These are phyloP conservation scores for Raphidocelis subcapitata DNA, from an alignment of 139 green algal genomes.

Conservation along the genomic window DNA sequence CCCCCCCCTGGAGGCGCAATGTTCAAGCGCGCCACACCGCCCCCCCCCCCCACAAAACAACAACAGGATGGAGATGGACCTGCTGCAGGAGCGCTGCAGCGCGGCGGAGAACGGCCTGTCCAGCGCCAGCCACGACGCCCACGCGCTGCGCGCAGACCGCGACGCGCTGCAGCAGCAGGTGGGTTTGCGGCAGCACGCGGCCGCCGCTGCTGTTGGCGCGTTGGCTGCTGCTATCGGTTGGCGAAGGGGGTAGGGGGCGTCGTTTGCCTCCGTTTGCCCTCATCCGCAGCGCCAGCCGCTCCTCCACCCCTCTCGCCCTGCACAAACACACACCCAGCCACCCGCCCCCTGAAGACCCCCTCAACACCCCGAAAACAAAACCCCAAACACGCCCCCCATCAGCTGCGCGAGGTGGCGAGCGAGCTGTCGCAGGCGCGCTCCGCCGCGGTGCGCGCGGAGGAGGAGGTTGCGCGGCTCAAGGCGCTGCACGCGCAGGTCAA, in stretches of 20 bases:
- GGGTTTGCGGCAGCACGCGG: too few relatives aligned
- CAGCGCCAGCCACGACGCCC: constrained; percentile 6
- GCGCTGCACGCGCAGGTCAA: constrained; percentile 30
- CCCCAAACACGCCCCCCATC: too few relatives aligned
- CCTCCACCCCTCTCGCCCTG: not conserved
- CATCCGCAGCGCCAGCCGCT: not conserved
- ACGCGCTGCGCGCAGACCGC: constrained; percentile 7
- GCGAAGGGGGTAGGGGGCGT: not conserved
- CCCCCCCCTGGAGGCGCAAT: not conserved
- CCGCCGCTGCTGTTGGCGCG: too few relatives aligned
- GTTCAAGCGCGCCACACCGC: too few relatives aligned
- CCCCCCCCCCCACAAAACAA: not conserved
- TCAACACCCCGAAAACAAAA: too few relatives aligned
- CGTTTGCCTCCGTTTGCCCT: not conserved
- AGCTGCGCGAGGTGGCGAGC: constrained; percentile 12
- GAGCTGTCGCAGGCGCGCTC: not conserved
- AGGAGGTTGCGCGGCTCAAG: constrained; percentile 15
- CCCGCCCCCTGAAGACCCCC: not conserved
- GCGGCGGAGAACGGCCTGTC: constrained; percentile 1
- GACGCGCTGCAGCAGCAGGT: constrained; percentile 22
- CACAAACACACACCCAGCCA: not conserved
- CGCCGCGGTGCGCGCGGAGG: not conserved
- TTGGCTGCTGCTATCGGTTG: not conserved
- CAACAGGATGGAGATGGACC: constrained; percentile 27
- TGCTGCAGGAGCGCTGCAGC: constrained; percentile 22